Conservation (phyloP, 495 filamentous ascomycete genomes). For the Podospora anserina region DNA sequence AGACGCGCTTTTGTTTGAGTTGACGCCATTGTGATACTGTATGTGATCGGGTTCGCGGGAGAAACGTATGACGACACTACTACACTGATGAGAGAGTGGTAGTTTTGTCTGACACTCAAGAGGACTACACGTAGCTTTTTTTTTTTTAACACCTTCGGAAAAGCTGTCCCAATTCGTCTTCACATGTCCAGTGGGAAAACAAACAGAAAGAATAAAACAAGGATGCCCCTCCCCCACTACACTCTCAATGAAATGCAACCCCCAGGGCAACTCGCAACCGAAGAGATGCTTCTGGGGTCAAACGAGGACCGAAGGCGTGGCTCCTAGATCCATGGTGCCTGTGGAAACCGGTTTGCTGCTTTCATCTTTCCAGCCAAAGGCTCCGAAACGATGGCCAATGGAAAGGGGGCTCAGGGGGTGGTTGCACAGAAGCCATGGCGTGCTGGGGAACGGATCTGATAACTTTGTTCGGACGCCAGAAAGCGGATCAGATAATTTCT, state of each 20-base stretch:
- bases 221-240: neutral
- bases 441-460: slow-evolving; percentile 47
- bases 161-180: neutral
- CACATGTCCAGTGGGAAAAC: neutral
- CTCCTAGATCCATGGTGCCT: neutral
- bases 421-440: slow-evolving; percentile 20
- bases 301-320: slow-evolving; percentile 1
- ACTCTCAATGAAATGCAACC: neutral
- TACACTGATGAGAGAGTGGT: neutral
- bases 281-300: too few species aligned
- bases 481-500: slow-evolving; percentile 43
- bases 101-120: neutral
- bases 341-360: slow-evolving; percentile 11
- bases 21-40: slow-evolving; percentile 2
- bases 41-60: neutral
- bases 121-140: neutral
- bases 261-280: neutral
- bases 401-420: slow-evolving; percentile 3
- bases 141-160: neutral
- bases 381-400: slow-evolving; percentile 21
- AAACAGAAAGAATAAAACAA: neutral
- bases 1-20: slow-evolving; percentile 15
- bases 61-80: too few species aligned
- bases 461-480: slow-evolving; percentile 42
- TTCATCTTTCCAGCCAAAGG: neutral